Evolutionary conservation across 108 stramenopile genomes (phyloP), one percentile per base, ranked within the genome.

Genomic region (Parietichytrium sp.): DNA sequence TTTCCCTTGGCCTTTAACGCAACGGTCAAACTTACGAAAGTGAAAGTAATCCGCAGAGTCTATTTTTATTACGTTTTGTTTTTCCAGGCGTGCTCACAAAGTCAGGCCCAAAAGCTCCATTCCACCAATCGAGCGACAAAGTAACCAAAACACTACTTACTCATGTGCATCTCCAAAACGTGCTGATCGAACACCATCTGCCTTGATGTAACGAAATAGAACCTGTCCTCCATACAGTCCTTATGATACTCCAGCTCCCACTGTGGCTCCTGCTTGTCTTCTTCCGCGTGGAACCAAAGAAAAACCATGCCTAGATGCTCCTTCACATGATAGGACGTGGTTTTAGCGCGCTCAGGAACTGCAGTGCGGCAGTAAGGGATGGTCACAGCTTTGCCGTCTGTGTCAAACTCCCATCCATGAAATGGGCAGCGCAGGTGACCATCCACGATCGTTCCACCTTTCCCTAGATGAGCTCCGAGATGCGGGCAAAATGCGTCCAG

Each of bases 401-500:
- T 51, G 54, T 81, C 80, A 25, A 84, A 81, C 12, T 79, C 20
- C 84, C 84, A 84, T 25, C 55, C 53, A 55, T 84, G 84, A 30
- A 84, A 84, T 20, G 84, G 84, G 25, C 84, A 84, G 47, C 4
- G 36, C 16, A 84, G 23, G 36, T 33, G 51, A 2, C 79, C 79
- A n/a, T 80, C 77, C 10, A 36, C 80, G n/a, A 84, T 55, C 18
- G 29, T 81, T 8, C 84, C 84, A 26, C 84, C 84, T 13, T 54
- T 50, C 13, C 79, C 84, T 4, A 84, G 81, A 23, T 84, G 79
- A 52, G 84, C 84, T 1, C 84, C 84, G 0, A 84, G 81, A 3
- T 84, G 84, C n/a, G 79, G 55, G 54, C 84, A 84, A 51, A 54
- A 80, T 4, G 84, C 84, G 25, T 84, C 80, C 18, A 80, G 80